Conservation (phyloP, 768 basidiomycete genomes). For the Tricholoma furcatifolium region DNA sequence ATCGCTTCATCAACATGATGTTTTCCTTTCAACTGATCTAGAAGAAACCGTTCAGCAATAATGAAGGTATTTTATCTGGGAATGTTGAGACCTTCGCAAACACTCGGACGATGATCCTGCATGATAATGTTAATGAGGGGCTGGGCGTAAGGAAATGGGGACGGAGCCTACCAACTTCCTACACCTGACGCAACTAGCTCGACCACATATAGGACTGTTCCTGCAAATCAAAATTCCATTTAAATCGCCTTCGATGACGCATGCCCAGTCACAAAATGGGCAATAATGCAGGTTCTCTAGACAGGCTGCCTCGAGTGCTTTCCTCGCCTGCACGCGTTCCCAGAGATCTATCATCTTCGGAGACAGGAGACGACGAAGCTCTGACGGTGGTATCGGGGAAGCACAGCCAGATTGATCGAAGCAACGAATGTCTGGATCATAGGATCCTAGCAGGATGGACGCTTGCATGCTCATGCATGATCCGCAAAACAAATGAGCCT, state of each 20-base stretch:
- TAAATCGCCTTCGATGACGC: conserved; percentile 62
- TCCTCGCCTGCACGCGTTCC: conserved; percentile 69
- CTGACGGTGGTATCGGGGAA: conserved; percentile 62
- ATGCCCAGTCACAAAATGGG: conserved; percentile 87
- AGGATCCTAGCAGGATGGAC: conserved; percentile 62
- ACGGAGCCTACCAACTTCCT: conserved; percentile 56
- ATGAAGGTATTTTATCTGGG: background rate
- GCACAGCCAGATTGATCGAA: conserved; percentile 81
- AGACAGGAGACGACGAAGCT: conserved; percentile 67
- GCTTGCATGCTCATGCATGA: conserved; percentile 70
- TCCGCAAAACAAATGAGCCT: conserved; percentile 84
- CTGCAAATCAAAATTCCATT: conserved; percentile 61
- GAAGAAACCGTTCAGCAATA: background rate
- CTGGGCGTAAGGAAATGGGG: background rate
- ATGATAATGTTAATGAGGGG: background rate
- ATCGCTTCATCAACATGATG: conserved; percentile 91
- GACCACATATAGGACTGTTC: conserved; percentile 66
- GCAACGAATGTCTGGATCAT: conserved; percentile 63
- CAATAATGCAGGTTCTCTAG: conserved; percentile 87
- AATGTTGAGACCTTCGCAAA: conserved; percentile 54
- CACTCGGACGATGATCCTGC: conserved; percentile 80
- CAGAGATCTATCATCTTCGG: conserved; percentile 68
- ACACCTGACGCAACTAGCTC: conserved; percentile 77
- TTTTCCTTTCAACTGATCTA: conserved; percentile 42
- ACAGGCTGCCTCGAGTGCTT: conserved; percentile 75